These are phyloP conservation scores for Chlamydomonas applanata DNA, from an alignment of 139 green algal species.

Conservation along the genomic window DNA sequence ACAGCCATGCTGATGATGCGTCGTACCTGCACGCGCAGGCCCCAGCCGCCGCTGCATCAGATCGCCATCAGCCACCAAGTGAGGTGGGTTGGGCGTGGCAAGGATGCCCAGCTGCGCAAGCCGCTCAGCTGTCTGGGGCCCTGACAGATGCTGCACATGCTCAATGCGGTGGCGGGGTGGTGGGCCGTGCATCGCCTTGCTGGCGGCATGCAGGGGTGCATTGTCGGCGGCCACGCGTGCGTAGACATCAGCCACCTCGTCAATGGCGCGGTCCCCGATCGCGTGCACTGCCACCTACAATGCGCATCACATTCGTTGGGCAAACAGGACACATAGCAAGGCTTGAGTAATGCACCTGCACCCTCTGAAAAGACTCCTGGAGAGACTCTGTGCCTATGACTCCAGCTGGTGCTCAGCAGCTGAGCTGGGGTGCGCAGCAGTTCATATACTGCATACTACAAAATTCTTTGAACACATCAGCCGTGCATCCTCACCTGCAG, in stretches of 20 bases:
- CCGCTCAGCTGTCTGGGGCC: neutral
- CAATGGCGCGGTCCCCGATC: constrained; percentile 72
- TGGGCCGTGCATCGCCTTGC: neutral
- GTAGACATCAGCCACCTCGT: constrained; percentile 58
- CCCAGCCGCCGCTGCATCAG: constrained; percentile 54
- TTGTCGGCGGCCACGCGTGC: neutral
- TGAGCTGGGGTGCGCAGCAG: no score
- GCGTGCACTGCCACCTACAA: constrained; percentile 69
- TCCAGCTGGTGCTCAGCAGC: no score
- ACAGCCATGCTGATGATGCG: no score
- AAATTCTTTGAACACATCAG: no score
- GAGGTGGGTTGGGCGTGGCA: constrained; percentile 67
- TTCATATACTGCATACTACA: neutral
- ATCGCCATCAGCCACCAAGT: constrained; percentile 56
- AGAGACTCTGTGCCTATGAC: no score
- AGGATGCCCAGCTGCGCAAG: constrained; percentile 16
- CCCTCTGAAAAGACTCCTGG: no score
- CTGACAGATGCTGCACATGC: constrained; percentile 63
- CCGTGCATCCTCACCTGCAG: constrained; percentile 10
- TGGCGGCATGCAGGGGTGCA: neutral
- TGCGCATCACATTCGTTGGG: no score
- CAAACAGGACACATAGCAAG: no score
- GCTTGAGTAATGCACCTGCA: no score
- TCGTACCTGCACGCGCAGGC: neutral
- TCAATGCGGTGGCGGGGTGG: constrained; percentile 36